phyloP scores from a whole-genome alignment of 129 eudicot genomes.

The Ambrosia trifida region DNA sequence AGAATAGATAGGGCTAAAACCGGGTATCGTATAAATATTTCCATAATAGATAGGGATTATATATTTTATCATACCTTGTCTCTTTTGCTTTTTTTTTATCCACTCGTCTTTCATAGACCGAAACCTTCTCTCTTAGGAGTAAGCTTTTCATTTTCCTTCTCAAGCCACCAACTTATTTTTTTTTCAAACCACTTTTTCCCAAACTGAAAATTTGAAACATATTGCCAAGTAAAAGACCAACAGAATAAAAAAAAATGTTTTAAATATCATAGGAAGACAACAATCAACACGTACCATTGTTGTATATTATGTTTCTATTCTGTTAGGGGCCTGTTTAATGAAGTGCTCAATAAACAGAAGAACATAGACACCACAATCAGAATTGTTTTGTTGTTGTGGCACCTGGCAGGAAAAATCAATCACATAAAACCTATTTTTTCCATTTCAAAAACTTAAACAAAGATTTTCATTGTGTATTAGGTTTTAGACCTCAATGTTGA shows the following conservation, averaged over 20 bases:
- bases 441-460: no score
- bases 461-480: no score
- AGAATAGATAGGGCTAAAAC: not conserved
- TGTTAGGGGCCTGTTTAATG: not conserved
- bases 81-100: not conserved
- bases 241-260: slow-evolving; percentile 5
- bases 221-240: not conserved
- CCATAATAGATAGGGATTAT: not conserved
- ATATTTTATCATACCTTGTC: not conserved
- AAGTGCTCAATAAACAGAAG: slow-evolving; percentile 7
- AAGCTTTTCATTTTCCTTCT: not conserved
- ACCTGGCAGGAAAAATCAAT: not conserved
- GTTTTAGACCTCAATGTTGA: no score
- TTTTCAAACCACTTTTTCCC: slow-evolving; percentile 2
- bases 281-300: not conserved
- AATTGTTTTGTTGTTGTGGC: not conserved
- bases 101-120: not conserved
- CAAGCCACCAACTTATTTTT: slow-evolving; percentile 3
- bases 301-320: not conserved
- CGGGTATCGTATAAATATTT: no score
- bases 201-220: slow-evolving; percentile 12
- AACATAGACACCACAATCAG: slow-evolving; percentile 3
- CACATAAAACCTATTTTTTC: no score
- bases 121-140: not conserved
- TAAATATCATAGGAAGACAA: not conserved